These are phyloP conservation scores for Leccinum discolor DNA, from an alignment of 1,284 basidiomycete species.

Conservation along the genomic window DNA sequence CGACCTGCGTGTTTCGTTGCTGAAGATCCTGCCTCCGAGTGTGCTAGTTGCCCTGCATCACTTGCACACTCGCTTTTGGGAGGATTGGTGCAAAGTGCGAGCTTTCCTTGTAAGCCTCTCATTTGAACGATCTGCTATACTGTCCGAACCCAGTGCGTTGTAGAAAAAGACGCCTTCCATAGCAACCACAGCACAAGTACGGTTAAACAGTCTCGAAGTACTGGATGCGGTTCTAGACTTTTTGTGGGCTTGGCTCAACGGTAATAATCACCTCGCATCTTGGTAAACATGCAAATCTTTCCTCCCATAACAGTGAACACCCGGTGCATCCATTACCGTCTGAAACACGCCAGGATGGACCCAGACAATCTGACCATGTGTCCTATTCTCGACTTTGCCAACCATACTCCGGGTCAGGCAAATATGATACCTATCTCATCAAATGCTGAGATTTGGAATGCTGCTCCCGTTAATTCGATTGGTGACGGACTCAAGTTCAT, in stretches of 20 bases:
- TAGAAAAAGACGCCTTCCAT: conserved; percentile 14
- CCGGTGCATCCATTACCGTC: conserved; percentile 76
- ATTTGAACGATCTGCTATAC: background rate
- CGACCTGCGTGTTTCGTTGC: conserved; percentile 28
- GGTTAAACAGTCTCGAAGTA: conserved; percentile 16
- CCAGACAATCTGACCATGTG: conserved; percentile 82
- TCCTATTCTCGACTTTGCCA: conserved; percentile 86
- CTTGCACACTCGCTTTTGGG: conserved; percentile 53
- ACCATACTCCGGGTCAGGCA: conserved; percentile 54
- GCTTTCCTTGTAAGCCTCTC: conserved; percentile 45
- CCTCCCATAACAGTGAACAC: conserved; percentile 72
- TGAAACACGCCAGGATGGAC: conserved; percentile 54
- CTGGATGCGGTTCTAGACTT: conserved; percentile 33
- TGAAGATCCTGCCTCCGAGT: conserved; percentile 53
- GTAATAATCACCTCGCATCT: conserved; percentile 37
- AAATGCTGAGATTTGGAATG: conserved; percentile 38
- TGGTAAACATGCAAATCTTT: conserved; percentile 11
- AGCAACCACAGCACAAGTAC: background rate
- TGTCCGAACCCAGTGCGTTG: conserved; percentile 1
- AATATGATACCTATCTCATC: conserved; percentile 45
- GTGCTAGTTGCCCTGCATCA: conserved; percentile 46
- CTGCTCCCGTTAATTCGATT: conserved; percentile 35
- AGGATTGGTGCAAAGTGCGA: conserved; percentile 57
- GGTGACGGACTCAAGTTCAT: conserved; percentile 55
- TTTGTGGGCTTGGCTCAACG: conserved; percentile 88